Evolutionary conservation across 768 basidiomycete species (phyloP), one percentile per base, ranked within the genome.

Genomic region (Boletus vermiculosoides): DNA sequence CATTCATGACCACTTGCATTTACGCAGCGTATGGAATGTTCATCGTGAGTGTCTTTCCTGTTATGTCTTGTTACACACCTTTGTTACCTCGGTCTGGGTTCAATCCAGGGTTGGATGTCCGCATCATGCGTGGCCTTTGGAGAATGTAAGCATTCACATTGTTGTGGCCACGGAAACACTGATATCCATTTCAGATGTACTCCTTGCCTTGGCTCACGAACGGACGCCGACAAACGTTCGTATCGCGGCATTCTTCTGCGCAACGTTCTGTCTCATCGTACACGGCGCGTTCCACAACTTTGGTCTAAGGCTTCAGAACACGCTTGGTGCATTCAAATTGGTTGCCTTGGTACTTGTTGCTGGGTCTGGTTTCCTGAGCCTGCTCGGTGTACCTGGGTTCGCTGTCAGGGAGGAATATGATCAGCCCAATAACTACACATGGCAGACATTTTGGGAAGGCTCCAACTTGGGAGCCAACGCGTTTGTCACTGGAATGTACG

Each of bases 101-200:
- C 15, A 54, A 40, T 3, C 7, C 46, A 88, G 85, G 84, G 85
- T 8, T 81, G 77, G 57, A 75, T 81, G 12, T 78, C 85, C 0
- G 83, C 83, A 1, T 83, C 80, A 52, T 80, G 80, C 50, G 76
- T 87, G 20, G 86, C 87, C 5, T 88, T 88, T 54, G 86, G 86
- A 37, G 86, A 89, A 84, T 90, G 88, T 86, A 61, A 77, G 61
- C 9, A 18, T n/a, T 44, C 12, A 16, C 5, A 1, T 42, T 2
- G 7, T 22, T 18, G 34, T 45, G 13, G 8, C 12, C 8, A 16
- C 12, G 18, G 4, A 30, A 5, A 8, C 15, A 11, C 42, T 54
- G 46, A 60, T 20, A 53, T n/a, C n/a, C 15, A 31, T 42, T n/a
- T 31, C 50, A 90, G 88, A 90, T 63, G 66, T 80, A 0, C 70